Conservation (phyloP, 2,329 filamentous ascomycete species). For the Tolypocladium paradoxum region DNA sequence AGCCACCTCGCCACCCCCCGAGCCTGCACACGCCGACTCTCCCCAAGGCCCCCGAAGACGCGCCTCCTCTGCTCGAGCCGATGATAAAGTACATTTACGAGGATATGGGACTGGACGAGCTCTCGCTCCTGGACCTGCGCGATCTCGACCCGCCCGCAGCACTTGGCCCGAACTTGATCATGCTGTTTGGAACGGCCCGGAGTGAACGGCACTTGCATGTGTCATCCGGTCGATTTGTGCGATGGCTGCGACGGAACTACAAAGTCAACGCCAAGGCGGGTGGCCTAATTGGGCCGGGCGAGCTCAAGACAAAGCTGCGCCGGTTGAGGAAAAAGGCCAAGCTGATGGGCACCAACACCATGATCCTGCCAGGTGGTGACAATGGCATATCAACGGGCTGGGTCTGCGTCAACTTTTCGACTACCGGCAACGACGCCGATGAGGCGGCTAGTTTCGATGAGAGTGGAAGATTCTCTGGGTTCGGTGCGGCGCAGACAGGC, state of each 20-base stretch:
- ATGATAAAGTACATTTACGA: slow-evolving; percentile 71
- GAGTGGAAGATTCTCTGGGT: slow-evolving; percentile 60
- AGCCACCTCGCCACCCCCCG: slow-evolving; percentile 42
- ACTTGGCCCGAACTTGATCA: slow-evolving; percentile 77
- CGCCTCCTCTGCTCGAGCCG: slow-evolving; percentile 60
- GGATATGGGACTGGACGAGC: slow-evolving; percentile 75
- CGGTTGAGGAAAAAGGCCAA: slow-evolving; percentile 73
- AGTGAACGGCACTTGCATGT: slow-evolving; percentile 91
- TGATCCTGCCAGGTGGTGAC: slow-evolving; percentile 55
- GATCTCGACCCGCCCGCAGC: slow-evolving; percentile 76
- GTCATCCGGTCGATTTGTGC: slow-evolving; percentile 76
- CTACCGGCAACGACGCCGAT: slow-evolving; percentile 44
- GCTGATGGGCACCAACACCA: slow-evolving; percentile 61
- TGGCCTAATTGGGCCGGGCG: slow-evolving; percentile 78
- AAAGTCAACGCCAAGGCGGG: slow-evolving; percentile 70
- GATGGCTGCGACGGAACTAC: slow-evolving; percentile 68
- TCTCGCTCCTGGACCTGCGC: slow-evolving; percentile 74
- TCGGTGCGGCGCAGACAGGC: slow-evolving; percentile 45
- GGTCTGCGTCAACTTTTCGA: slow-evolving; percentile 87
- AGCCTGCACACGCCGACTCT: slow-evolving; percentile 35
- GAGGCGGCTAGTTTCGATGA: slow-evolving; percentile 35
- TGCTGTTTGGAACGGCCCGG: slow-evolving; percentile 85
- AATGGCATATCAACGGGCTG: slow-evolving; percentile 88
- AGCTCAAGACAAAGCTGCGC: slow-evolving; percentile 77
- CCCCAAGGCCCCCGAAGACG: slow-evolving; percentile 49